Base-by-base conservation (phyloP, 768 basidiomycete species). In the Boletus pseudo-olivaceus region DNA sequence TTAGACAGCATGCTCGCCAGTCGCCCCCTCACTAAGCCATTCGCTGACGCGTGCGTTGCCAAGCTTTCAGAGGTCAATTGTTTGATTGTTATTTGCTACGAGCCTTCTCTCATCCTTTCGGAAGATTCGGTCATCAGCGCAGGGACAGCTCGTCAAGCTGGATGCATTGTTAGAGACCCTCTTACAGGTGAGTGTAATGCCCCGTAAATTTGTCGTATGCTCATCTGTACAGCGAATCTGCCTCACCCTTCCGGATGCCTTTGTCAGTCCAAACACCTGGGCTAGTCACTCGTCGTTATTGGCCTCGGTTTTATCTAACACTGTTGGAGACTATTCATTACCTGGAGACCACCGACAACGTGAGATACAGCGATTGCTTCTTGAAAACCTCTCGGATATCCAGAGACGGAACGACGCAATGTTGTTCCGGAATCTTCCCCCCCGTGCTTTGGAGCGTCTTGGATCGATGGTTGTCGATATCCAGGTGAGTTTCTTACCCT, bases 401-500 rank as follows among this genome's bases (percentile, higher is more conserved):
- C 83, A 80, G 57, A 75, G 79, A 49, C 79, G 93, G 51, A 94
- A 93, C 55, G 88, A 93, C 55, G 87, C 88, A 2, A 83, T 93
- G 78, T 68, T 88, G 32, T 90, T 93, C 56, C 77, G 78, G 40
- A 82, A 82, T 58, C 76, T 86, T 9, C 85, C 87, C 34, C 76
- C 81, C 0, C 82, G 84, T 30, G 78, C 77, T 8, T 77, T 84
- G 11, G 82, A 81, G 30, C 75, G 77, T 32, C 75, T 89, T 15
- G 82, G 82, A 3, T 82, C 82, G 23, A 83, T 85, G 33, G 85
- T 83, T 37, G 68, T 73, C 9, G 80, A 82, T 57, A 78, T 82
- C 49, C 78, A 78, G 65, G 78, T 75, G 33, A 14, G 67, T 48
- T 32, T 44, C 19, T n/a, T 20, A 42, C 23, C 12, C 26, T 9